Evolutionary conservation across 805 yeast species (phyloP), one percentile per base, ranked within the genome.

Genomic region (Helenozyma baotianmanensis): DNA sequence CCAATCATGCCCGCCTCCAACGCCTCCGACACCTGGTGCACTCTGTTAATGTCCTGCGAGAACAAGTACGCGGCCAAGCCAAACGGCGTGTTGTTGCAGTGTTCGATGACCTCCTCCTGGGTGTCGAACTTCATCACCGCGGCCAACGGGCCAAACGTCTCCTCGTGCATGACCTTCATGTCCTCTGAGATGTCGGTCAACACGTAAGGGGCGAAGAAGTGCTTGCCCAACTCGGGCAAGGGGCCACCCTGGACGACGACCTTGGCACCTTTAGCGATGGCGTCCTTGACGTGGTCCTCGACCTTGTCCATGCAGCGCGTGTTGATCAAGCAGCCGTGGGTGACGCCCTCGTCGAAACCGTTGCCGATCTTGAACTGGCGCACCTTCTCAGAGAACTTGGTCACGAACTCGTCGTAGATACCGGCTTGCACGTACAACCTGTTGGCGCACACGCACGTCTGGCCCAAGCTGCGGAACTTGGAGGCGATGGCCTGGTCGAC

Each of bases 391-490:
- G 68, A 62, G 33, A 83, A 64, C 46, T 58, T 68, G 27, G 56
- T 53, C 7, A 74, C 60, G 45, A 82, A 81, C 48, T 74, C 67
- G 33, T 80, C 86, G 48, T 82, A 79, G n/a, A 84, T 54, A 9
- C 64, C 62, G 27, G 67, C 70, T 49, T 84, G 92, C 21, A 82
- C 71, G 50, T 70, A 82, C 29, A 82, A 54, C 50, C 89, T 68
- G 59, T 82, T 82, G 28, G 88, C 87, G 54, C 88, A 81, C 25
- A 82, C 82, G 60, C 94, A 84, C 4, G 89, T 82, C 59, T 83
- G 92, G 40, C 92, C 92, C 26, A 81, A 71, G 17, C 82, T 80
- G 53, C 92, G 71, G 60, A 82, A 79, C 56, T 83, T 84, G 41
- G 79, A 72, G 7, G 72, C 76, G 38, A 82, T 54, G 2, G 84